Base-by-base conservation (phyloP, 768 basidiomycete genomes). In the Lepiota venenata region DNA sequence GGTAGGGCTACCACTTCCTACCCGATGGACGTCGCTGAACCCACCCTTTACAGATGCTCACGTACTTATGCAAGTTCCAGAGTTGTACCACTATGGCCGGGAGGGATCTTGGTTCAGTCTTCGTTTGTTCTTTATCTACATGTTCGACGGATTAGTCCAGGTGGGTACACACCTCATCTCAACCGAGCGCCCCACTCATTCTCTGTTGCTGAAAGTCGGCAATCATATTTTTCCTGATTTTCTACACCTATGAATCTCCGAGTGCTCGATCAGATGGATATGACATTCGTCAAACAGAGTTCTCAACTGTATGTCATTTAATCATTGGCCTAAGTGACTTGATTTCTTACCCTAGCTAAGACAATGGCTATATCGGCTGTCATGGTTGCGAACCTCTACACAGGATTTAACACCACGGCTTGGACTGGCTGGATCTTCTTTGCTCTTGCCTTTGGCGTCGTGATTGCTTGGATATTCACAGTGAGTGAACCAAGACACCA, bases 381-480 rank as follows among this genome's bases (percentile, higher is more conserved):
- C 32, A 78, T 88, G 65, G 74, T 79, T 14, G 88, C 85, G 43
- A 90, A 93, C 66, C 62, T 92, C 47, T 97, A 87, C 74, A 88
- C 89, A 54, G 93, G 93, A n/a, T 75, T 98, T 41, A 92, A 85
- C 66, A 88, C 88, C 2, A 82, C 80, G 49, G 83, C 85, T 1
- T 98, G 96, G 96, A 94, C 87, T 4, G 81, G 77, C 16, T 98
- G 93, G 92, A 82, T 96, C 15, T 87, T 84, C 69, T 89, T 92
- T 57, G 82, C 87, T 18, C 76, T 97, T 35, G 78, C 81, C 47
- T 67, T 98, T 56, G 96, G 96, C 21, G 87, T 90, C 18, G 69
- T 92, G 16, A 72, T 98, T 20, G 71, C 94, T 55, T 85, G 84
- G 82, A 64, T 76, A 18, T 97, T 83, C 71, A 92, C 92, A 15